phyloP scores from a whole-genome alignment of 164 flowering plant genomes.

The Aristolochia fimbriata region DNA sequence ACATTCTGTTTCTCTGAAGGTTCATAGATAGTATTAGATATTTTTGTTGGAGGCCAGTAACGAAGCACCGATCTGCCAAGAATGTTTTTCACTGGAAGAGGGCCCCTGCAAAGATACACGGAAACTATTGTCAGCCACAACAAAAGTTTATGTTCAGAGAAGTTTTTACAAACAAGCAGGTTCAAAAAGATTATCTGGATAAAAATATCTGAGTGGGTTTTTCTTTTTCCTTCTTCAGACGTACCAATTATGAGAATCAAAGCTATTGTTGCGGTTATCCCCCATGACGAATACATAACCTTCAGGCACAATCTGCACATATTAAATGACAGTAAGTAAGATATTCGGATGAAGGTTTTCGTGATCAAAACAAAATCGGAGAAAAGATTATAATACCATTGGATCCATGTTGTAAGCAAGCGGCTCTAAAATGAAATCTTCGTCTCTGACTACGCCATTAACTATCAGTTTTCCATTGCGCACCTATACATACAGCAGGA shows the following conservation, averaged over 20 bases:
- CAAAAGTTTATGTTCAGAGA: too few relatives aligned
- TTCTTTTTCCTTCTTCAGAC: neutral
- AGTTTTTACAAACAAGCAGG: too few relatives aligned
- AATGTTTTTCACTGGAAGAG: constrained; percentile 77
- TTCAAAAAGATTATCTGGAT: too few relatives aligned
- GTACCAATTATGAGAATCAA: constrained; percentile 93
- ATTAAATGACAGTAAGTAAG: neutral
- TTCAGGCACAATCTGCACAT: constrained; percentile 78
- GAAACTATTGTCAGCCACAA: too few relatives aligned
- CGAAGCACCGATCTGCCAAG: constrained; percentile 84
- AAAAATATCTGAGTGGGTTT: too few relatives aligned
- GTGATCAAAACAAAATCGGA: neutral
- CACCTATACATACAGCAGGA: constrained; percentile 33
- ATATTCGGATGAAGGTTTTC: neutral
- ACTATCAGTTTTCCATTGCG: constrained; percentile 69
- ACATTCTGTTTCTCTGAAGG: constrained; percentile 14
- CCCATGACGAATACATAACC: constrained; percentile 95
- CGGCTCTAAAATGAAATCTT: constrained; percentile 82
- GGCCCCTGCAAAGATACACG: constrained; percentile 64
- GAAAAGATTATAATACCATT: constrained; percentile 26
- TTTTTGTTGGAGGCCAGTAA: constrained; percentile 85
- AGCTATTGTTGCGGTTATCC: constrained; percentile 93
- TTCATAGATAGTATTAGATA: constrained; percentile 39
- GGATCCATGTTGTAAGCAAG: constrained; percentile 77
- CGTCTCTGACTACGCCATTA: constrained; percentile 67